These are phyloP conservation scores for Nigrospora oryzae DNA, from an alignment of 2,329 filamentous ascomycete genomes.

Conservation along the genomic window DNA sequence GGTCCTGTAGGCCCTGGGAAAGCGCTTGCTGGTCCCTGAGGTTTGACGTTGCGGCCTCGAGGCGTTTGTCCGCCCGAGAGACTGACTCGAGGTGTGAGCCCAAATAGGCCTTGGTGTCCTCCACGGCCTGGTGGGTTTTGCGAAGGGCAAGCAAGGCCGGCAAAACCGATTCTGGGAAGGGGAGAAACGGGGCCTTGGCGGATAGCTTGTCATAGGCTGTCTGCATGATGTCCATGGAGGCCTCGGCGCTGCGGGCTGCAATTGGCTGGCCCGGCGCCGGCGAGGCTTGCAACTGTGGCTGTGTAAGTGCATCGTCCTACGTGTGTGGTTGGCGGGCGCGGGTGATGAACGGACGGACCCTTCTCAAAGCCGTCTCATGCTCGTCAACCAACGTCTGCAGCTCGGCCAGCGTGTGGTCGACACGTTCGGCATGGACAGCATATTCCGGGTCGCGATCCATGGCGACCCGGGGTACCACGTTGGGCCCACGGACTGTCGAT, in stretches of 20 bases:
- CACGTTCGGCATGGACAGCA: slow-evolving; percentile 36
- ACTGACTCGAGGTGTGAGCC: slow-evolving; percentile 31
- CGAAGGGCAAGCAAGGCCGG: slow-evolving; percentile 65
- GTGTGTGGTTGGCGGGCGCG: slow-evolving; percentile 6
- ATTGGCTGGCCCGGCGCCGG: too few relatives aligned
- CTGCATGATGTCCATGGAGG: slow-evolving; percentile 43
- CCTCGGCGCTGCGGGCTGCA: slow-evolving; percentile 9
- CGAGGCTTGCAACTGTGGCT: too few relatives aligned
- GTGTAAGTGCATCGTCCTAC: slow-evolving; percentile 8
- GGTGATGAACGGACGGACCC: slow-evolving; percentile 22
- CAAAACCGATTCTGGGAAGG: slow-evolving; percentile 57
- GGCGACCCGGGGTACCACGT: neutral
- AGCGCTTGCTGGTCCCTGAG: slow-evolving; percentile 48
- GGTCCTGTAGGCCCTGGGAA: slow-evolving; percentile 38
- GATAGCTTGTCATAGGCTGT: slow-evolving; percentile 58
- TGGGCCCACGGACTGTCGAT: too few relatives aligned
- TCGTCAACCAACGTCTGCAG: slow-evolving; percentile 51
- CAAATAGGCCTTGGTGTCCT: slow-evolving; percentile 55
- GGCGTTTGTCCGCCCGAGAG: slow-evolving; percentile 32
- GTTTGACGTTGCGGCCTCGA: slow-evolving; percentile 41
- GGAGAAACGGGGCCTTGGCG: slow-evolving; percentile 55
- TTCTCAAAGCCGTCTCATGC: slow-evolving; percentile 40
- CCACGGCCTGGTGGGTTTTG: slow-evolving; percentile 54
- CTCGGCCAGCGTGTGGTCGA: slow-evolving; percentile 61
- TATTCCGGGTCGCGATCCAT: slow-evolving; percentile 22